Conservation (phyloP, 345 rosid genomes). For the Heritiera fomes region DNA sequence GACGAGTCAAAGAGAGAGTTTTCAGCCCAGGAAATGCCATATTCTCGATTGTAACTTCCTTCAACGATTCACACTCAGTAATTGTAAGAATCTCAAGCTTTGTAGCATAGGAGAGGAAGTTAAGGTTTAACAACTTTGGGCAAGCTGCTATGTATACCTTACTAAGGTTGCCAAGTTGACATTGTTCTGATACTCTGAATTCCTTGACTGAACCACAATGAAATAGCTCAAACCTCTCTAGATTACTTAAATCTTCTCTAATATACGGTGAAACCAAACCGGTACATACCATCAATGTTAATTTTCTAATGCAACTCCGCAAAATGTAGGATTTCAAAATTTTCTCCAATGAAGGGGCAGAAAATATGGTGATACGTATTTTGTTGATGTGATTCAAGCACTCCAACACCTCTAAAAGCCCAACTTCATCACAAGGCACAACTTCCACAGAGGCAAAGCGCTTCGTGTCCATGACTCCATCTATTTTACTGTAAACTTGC, state of each 20-base stretch:
- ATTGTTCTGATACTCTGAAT: not conserved
- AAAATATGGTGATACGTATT: constrained; percentile 8
- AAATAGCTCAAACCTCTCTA: not conserved
- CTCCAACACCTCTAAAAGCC: not conserved
- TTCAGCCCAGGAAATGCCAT: not conserved
- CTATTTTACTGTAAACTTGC: constrained; percentile 15
- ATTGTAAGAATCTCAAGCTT: constrained; percentile 2
- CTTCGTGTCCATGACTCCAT: not conserved
- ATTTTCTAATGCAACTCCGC: constrained; percentile 1
- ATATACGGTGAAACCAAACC: not conserved
- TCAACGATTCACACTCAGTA: not conserved
- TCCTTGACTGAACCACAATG: not conserved
- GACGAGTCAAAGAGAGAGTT: not conserved
- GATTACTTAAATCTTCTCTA: not conserved
- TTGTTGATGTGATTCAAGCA: constrained; percentile 8
- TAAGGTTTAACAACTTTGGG: not conserved
- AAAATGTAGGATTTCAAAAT: not conserved
- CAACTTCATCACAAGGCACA: not conserved
- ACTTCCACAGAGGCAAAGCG: not conserved
- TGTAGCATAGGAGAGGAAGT: not conserved
- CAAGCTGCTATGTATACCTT: not conserved
- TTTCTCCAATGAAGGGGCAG: not conserved
- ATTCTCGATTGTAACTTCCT: not conserved
- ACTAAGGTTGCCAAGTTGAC: constrained; percentile 9
- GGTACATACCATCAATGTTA: not conserved